A percentile compares a stretch with the other conserved stretches of the same genome.
Conservation (phyloP, 1,284 basidiomycete genomes). For the Ganoderma multipileum region DNA sequence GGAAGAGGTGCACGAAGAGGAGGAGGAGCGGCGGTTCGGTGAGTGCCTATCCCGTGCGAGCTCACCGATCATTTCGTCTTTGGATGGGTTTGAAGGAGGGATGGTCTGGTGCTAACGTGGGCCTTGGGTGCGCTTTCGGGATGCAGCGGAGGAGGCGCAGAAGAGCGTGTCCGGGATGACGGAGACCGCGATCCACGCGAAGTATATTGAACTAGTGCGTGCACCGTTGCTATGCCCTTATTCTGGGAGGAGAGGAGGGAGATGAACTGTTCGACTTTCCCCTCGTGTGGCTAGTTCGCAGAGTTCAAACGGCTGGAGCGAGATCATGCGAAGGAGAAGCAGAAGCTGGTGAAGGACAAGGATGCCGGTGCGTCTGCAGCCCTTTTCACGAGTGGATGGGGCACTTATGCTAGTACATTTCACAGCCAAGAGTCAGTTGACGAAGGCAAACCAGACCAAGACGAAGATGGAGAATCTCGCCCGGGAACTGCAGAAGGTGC, state of each 20-base stretch:
- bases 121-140: conserved; percentile 21
- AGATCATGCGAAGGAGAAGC: conserved; percentile 87
- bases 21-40: conserved; percentile 81
- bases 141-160: conserved; percentile 80
- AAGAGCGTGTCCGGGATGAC: conserved; percentile 80
- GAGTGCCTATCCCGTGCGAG: conserved; percentile 37
- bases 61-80: not conserved
- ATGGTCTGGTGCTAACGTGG: conserved; percentile 4
- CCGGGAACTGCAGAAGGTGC: conserved; percentile 83
- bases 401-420: conserved; percentile 6
- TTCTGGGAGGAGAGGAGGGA: conserved; percentile 4
- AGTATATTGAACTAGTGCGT: conserved; percentile 83
- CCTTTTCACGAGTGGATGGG: not conserved
- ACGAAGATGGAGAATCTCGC: conserved; percentile 88
- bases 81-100: not conserved
- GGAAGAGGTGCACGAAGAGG: conserved; percentile 82
- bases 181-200: conserved; percentile 79
- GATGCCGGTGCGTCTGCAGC: conserved; percentile 67
- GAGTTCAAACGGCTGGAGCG: conserved; percentile 83
- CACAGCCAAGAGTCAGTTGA: conserved; percentile 79
- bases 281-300: conserved; percentile 63
- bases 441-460: conserved; percentile 85
- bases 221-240: conserved; percentile 11
- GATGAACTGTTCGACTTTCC: conserved; percentile 1
- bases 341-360: conserved; percentile 86